Conservation (phyloP, 805 yeast species). For the Candida michaelii region DNA sequence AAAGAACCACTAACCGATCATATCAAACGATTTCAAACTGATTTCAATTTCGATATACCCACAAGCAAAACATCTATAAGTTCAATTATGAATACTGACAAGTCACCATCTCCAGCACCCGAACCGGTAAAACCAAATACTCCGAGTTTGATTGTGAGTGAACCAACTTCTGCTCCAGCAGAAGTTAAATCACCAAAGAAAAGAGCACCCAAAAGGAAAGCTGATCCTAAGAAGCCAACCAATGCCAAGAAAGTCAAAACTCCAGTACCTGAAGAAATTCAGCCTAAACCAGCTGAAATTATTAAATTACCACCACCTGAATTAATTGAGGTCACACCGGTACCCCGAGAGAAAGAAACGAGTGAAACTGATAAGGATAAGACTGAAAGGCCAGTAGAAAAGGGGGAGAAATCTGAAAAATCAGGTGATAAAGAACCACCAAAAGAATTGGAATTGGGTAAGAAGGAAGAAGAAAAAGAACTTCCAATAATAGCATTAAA, state of each 20-base stretch:
- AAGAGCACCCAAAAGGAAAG: slow-evolving; percentile 18
- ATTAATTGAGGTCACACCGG: slow-evolving; percentile 16
- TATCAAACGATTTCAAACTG: slow-evolving; percentile 8
- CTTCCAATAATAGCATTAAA: slow-evolving; percentile 55
- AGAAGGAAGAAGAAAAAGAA: slow-evolving; percentile 23
- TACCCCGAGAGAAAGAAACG: not conserved
- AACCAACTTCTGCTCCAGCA: not conserved
- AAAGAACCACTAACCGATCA: slow-evolving; percentile 3
- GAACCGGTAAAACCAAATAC: not conserved
- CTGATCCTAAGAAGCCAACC: slow-evolving; percentile 15
- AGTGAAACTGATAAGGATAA: no score
- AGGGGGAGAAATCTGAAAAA: slow-evolving; percentile 4
- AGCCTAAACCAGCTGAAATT: slow-evolving; percentile 17
- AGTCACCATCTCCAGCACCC: slow-evolving; percentile 15
- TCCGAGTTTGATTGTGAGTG: not conserved
- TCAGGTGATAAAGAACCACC: slow-evolving; percentile 9
- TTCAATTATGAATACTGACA: slow-evolving; percentile 41
- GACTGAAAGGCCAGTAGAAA: not conserved
- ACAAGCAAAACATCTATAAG: slow-evolving; percentile 38
- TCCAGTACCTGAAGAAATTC: slow-evolving; percentile 12
- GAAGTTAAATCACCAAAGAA: slow-evolving; percentile 15
- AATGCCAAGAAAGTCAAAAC: slow-evolving; percentile 18
- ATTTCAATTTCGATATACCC: slow-evolving; percentile 7
- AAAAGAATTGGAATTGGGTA: slow-evolving; percentile 12
- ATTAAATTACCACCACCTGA: slow-evolving; percentile 23